phyloP scores from a whole-genome alignment of 2,329 filamentous ascomycete genomes.

The Colletotrichum kahawae region DNA sequence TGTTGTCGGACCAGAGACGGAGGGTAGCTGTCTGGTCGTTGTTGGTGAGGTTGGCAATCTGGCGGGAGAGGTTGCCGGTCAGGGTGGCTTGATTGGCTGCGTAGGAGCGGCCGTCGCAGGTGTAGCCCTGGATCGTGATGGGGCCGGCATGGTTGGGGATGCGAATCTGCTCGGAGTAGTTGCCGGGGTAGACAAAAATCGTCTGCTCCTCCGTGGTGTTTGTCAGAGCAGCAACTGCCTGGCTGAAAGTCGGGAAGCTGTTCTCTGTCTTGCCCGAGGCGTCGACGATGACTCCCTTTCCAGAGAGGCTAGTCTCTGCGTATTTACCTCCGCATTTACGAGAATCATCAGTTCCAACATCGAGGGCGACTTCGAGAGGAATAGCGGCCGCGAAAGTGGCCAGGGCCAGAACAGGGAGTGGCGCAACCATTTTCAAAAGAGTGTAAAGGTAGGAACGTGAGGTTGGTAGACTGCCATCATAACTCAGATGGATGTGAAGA shows the following conservation, averaged over 20 bases:
- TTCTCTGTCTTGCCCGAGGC: not conserved
- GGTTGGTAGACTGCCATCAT: not conserved
- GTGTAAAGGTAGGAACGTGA: not conserved
- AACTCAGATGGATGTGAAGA: not conserved
- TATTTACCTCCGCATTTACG: not conserved
- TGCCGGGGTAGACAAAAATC: constrained; percentile 64
- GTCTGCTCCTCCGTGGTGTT: constrained; percentile 28
- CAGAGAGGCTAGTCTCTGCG: not conserved
- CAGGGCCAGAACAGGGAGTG: not conserved
- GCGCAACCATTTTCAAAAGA: constrained; percentile 5
- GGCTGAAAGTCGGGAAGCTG: constrained; percentile 10
- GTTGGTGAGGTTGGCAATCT: constrained; percentile 41
- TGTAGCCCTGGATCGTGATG: constrained; percentile 61
- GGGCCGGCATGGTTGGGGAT: constrained; percentile 1
- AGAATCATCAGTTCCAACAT: not conserved
- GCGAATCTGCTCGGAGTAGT: constrained; percentile 45
- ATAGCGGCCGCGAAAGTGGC: not conserved
- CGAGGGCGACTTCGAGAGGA: not conserved
- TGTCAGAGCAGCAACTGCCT: constrained; percentile 21
- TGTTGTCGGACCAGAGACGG: constrained; percentile 59
- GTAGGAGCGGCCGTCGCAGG: constrained; percentile 50
- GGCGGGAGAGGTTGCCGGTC: constrained; percentile 31
- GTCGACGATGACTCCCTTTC: not conserved
- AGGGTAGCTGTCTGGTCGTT: constrained; percentile 48
- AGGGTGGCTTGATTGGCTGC: constrained; percentile 53